Evolutionary conservation across 2,329 filamentous ascomycete genomes (phyloP).

Genomic region (Microdochium nivale): DNA sequence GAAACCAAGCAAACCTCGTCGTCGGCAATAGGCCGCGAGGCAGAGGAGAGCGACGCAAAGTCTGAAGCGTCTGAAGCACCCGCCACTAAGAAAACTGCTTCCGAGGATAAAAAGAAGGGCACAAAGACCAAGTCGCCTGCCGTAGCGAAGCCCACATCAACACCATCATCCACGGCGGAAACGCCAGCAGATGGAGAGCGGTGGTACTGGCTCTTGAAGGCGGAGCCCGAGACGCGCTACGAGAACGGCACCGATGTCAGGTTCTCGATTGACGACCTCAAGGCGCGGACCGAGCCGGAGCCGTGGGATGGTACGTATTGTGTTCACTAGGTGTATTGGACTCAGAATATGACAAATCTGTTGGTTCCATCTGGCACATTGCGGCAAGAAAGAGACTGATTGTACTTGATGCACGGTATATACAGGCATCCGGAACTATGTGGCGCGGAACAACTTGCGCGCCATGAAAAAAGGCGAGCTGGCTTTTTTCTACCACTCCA

Average conservation of each 20-base stretch:
- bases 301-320: constrained; percentile 73
- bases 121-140: not conserved
- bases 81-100: not conserved
- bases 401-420: not conserved
- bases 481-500: constrained; percentile 96
- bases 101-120: not conserved
- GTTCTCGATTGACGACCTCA: constrained; percentile 90
- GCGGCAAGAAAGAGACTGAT: constrained; percentile 7
- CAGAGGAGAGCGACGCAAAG: no score
- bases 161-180: not conserved
- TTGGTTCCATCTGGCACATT: constrained; percentile 8
- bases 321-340: no score
- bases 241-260: constrained; percentile 84
- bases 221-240: constrained; percentile 77
- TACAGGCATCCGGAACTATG: constrained; percentile 25
- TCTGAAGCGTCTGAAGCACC: not conserved
- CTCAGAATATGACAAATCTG: not conserved
- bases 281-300: constrained; percentile 64
- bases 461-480: constrained; percentile 87
- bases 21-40: no score
- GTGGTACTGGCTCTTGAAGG: constrained; percentile 75
- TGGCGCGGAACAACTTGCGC: constrained; percentile 79
- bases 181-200: constrained; percentile 4
- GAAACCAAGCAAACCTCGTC: not conserved
- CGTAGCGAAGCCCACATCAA: not conserved